Base-by-base conservation (phyloP, 148 eudicot species). In the Beta vulgaris region DNA sequence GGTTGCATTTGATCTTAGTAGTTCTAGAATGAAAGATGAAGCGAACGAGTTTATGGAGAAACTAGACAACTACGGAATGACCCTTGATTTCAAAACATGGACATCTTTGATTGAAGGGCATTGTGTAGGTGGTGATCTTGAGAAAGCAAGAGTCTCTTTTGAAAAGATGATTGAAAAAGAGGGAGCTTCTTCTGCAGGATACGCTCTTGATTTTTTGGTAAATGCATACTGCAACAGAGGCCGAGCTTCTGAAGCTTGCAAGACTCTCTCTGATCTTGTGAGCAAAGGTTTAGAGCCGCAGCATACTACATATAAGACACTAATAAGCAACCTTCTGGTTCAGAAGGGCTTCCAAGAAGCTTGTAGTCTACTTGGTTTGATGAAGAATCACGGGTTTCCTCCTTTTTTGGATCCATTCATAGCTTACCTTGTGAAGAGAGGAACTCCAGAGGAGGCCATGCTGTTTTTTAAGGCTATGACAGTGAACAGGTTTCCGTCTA, bases 301-400 rank as follows among this genome's bases (percentile, higher is more conserved):
- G 81, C 90, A 88, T 78, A 14, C 77, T 35, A 90, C 95, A 12
- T 93, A 84, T 79, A 93, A 90, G 84, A 53, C 82, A 25, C 76
- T 93, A 60, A 85, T 88, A 34, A 76, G 59, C 61, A 85, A 87
- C 79, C 86, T 93, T n/a, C 48, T 93, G 76, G 86, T 57, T 64
- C 86, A 83, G 36, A 79, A 85, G 21, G 73, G 82, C 25, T 88
- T 91, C 42, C 34, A 80, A 32, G 90, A 91, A 55, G 94, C 97
- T 49, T 78, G 87, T 60, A 73, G 76, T 37, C 84, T 91, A 31
- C 82, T 93, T 69, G 79, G 59, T 43, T 58, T 86, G 80, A 93
- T 93, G 98, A 93, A 88, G 87, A 78, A 19, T 69, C 84, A 90
- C 26, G 98, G 93, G 0, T 90, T 85, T 73, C 97, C 98, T 37